Evolutionary conservation across 495 filamentous ascomycete genomes (phyloP), one percentile per base, ranked within the genome.

Genomic region (Delitschia confertaspora): DNA sequence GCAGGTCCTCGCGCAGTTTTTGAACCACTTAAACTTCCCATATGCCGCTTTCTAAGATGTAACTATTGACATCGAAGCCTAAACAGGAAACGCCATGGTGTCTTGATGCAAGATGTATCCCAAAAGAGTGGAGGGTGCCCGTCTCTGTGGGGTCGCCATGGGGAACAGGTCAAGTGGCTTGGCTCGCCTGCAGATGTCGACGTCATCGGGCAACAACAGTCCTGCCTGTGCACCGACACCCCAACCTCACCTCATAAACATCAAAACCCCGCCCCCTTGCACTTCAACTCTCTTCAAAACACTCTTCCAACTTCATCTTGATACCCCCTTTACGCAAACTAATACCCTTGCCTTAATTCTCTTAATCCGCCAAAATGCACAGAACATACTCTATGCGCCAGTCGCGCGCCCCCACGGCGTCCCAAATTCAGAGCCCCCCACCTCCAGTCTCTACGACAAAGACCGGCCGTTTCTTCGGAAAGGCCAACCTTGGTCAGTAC

Each of bases 371-470:
- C 42, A 62, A 39, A 14, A 96, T 96, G 91, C 89, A 96, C 78
- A 85, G 91, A 53, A 94, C 91, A 52, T 98, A 98, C 61, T 95
- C 88, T 53, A 95, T 96, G 89, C 86, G 91, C 76, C 81, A 89
- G 69, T 78, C 85, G 69, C 80, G 91, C 73, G 82, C 83, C 55
- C 93, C 93, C 34, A 96, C 93, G 30, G 83, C 83, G 53, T 83
- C 83, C 60, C 83, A 89, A 61, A 73, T 79, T 56, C 79, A 95
- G 75, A 95, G 86, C 63, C 93, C 91, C 17, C 91, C 88, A 16
- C 91, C 91, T 38, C 93, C 93, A 41, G 60, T 85, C 24, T 95
- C 89, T 23, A 79, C 77, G 36, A 98, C 91, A 45, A 98, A 98
- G 71, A 75, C 80, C 3, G 79, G 79, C 51, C 76, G 91, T 48